Evolutionary conservation across 176 grass and related monocot species (phyloP).

Genomic region (Oryza rufipogon): DNA sequence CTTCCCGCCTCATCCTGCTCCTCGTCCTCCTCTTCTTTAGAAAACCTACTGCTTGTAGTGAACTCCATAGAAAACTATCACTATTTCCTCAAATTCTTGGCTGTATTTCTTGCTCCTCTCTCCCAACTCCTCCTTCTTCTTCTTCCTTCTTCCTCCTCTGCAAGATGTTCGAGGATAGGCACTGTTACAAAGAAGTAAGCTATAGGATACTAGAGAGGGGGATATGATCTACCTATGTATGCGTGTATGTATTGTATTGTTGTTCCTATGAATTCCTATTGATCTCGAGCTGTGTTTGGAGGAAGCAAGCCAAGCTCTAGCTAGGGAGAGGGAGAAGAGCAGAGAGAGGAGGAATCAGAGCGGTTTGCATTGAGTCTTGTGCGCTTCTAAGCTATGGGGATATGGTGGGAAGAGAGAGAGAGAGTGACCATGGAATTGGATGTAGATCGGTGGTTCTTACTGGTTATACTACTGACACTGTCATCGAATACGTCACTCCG

Average conservation of each 20-base stretch:
- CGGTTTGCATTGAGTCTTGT: constrained; percentile 21
- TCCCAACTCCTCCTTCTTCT: neutral
- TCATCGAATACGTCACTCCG: neutral
- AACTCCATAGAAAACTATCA: constrained; percentile 44
- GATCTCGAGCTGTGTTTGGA: constrained; percentile 33
- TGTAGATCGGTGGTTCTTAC: neutral
- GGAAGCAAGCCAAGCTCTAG: neutral
- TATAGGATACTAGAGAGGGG: constrained; percentile 39
- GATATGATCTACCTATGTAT: constrained; percentile 53
- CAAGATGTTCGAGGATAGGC: constrained; percentile 29
- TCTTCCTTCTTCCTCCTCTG: neutral
- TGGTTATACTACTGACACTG: neutral
- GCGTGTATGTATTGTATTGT: constrained; percentile 42
- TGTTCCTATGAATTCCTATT: constrained; percentile 7
- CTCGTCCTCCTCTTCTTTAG: constrained; percentile 52
- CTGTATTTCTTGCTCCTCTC: constrained; percentile 34
- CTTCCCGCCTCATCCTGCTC: constrained; percentile 37
- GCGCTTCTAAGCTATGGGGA: constrained; percentile 8
- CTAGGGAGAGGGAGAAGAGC: neutral
- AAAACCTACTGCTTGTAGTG: constrained; percentile 43
- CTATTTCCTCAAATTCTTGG: neutral
- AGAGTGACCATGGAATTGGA: neutral
- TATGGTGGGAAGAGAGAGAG: constrained; percentile 19
- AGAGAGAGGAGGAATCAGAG: constrained; percentile 1
- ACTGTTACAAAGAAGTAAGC: constrained; percentile 31